Percentiles rank a stretch among this genome's conserved stretches.
Conservation (phyloP, 139 green algal genomes). For the Micractinium conductrix region DNA sequence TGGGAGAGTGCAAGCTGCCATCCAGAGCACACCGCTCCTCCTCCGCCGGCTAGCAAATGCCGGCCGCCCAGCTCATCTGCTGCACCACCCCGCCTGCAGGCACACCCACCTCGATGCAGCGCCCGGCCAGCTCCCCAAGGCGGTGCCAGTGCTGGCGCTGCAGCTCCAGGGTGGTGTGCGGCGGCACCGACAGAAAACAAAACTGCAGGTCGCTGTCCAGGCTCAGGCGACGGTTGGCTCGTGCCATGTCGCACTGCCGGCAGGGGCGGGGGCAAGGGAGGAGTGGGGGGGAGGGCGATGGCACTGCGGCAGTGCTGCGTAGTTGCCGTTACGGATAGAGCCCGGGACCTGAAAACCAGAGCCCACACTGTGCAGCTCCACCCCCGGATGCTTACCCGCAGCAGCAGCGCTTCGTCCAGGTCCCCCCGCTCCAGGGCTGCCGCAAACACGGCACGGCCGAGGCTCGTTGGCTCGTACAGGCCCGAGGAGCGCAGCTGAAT, state of each 20-base stretch:
- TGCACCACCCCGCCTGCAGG: background rate
- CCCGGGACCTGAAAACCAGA: too few species aligned
- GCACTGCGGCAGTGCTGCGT: too few species aligned
- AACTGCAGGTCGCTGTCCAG: background rate
- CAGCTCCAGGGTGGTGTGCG: background rate
- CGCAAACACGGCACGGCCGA: constrained; percentile 7
- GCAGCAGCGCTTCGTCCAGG: constrained; percentile 17
- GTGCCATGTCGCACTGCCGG: background rate
- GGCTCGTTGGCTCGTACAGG: background rate
- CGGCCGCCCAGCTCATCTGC: background rate
- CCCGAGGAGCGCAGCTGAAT: background rate
- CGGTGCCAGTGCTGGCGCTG: background rate
- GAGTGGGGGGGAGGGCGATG: too few species aligned
- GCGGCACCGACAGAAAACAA: background rate
- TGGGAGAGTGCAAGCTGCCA: background rate
- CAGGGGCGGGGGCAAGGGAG: too few species aligned
- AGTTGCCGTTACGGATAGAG: too few species aligned
- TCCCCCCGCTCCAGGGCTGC: background rate
- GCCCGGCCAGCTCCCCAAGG: background rate
- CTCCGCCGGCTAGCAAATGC: background rate
- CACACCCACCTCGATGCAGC: background rate
- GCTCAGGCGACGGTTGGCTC: background rate
- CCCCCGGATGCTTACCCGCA: too few species aligned
- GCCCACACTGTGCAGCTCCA: too few species aligned
- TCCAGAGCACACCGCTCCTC: background rate